phyloP scores from a whole-genome alignment of 345 rosid genomes.

The Iberis pinnata region DNA sequence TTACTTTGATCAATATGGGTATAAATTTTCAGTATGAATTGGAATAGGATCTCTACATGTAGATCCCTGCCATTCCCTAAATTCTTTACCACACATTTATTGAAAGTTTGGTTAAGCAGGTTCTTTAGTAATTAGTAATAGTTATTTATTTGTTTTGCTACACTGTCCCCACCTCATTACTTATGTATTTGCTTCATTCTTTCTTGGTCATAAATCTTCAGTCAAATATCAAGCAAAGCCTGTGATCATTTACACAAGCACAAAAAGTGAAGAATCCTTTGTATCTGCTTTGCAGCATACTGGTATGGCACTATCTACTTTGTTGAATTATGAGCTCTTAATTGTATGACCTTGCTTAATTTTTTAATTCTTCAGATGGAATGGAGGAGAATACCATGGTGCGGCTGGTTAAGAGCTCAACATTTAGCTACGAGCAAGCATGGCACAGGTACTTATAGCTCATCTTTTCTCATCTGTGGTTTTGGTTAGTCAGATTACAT shows the following conservation, averaged over 20 bases:
- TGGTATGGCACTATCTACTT: slow-evolving; percentile 43
- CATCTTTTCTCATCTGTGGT: not conserved
- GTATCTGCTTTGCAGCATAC: slow-evolving; percentile 66
- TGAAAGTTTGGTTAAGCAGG: not conserved
- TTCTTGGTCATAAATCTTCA: slow-evolving; percentile 25
- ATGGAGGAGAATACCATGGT: slow-evolving; percentile 49
- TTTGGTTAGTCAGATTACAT: not conserved
- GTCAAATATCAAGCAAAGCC: slow-evolving; percentile 92
- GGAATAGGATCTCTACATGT: slow-evolving; percentile 2
- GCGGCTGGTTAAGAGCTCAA: slow-evolving; percentile 78
- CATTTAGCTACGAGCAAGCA: slow-evolving; percentile 97
- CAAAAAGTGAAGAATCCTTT: slow-evolving; percentile 84
- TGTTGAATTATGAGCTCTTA: slow-evolving; percentile 10
- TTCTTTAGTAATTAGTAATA: slow-evolving; percentile 13
- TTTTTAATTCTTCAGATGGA: slow-evolving; percentile 51
- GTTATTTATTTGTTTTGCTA: slow-evolving; percentile 13
- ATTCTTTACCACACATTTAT: not conserved
- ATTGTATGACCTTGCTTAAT: slow-evolving; percentile 24
- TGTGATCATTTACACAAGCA: slow-evolving; percentile 67
- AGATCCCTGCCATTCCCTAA: not conserved
- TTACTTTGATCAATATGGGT: slow-evolving; percentile 79
- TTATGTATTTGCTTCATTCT: slow-evolving; percentile 7
- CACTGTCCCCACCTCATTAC: not conserved
- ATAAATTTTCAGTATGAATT: slow-evolving; percentile 16
- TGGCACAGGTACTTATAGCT: slow-evolving; percentile 76